These are phyloP conservation scores for Rhodofomes roseus DNA, from an alignment of 1,284 basidiomycete species.

Conservation along the genomic window DNA sequence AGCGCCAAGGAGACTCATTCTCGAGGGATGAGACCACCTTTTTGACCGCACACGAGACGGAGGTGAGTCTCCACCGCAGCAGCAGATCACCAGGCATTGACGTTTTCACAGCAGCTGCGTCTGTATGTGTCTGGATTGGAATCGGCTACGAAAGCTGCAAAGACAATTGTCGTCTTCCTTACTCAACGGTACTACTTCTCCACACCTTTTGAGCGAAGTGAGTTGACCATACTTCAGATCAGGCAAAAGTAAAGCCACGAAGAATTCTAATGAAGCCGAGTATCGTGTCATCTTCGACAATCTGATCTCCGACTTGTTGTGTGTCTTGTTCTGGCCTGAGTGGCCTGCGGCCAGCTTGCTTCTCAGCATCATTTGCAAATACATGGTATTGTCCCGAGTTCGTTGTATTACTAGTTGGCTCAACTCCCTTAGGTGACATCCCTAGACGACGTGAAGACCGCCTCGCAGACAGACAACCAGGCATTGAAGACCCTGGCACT, in stretches of 20 bases:
- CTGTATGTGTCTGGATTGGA: conserved; percentile 69
- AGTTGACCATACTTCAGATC: conserved; percentile 38
- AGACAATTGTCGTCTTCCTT: conserved; percentile 81
- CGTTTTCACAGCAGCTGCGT: conserved; percentile 50
- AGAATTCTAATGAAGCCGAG: conserved; percentile 86
- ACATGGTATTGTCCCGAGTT: conserved; percentile 56
- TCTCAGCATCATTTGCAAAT: conserved; percentile 72
- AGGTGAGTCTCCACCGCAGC: conserved; percentile 37
- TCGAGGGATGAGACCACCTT: conserved; percentile 49
- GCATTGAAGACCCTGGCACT: conserved; percentile 85
- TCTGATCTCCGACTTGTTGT: conserved; percentile 84
- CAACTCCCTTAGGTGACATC: conserved; percentile 53
- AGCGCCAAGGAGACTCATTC: conserved; percentile 52
- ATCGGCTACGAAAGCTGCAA: conserved; percentile 78
- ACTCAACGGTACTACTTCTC: conserved; percentile 58
- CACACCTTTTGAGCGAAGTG: not conserved
- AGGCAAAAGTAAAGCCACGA: conserved; percentile 79
- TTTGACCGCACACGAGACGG: conserved; percentile 62
- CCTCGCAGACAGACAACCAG: conserved; percentile 63
- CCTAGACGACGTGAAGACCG: conserved; percentile 77
- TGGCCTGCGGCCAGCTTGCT: conserved; percentile 92
- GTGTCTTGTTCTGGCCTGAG: conserved; percentile 90
- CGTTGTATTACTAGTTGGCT: not conserved
- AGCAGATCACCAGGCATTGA: not conserved
- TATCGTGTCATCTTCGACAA: conserved; percentile 90